These are phyloP conservation scores for Dactylellina drechsleri DNA, from an alignment of 2,329 filamentous ascomycete genomes.

Conservation along the genomic window DNA sequence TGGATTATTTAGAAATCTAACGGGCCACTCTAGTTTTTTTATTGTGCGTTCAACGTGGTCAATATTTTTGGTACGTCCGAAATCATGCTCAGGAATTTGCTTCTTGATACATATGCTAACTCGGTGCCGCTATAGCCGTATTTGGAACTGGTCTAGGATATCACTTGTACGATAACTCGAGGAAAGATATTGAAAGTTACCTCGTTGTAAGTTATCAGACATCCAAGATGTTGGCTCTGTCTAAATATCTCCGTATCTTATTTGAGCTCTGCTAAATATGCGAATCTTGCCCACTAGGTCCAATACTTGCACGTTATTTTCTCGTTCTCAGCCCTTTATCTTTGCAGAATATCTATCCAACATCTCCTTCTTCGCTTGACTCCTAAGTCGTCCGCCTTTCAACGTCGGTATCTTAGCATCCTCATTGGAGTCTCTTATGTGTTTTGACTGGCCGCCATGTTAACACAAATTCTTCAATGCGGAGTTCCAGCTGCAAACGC, in stretches of 20 bases:
- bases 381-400: slow-evolving; percentile 26
- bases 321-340: slow-evolving; percentile 41
- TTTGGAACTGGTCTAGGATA: slow-evolving; percentile 41
- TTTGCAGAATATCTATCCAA: slow-evolving; percentile 46
- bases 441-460: slow-evolving; percentile 30
- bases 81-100: background rate
- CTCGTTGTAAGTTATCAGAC: slow-evolving; percentile 25
- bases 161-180: slow-evolving; percentile 45
- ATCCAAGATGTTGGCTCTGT: background rate
- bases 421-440: slow-evolving; percentile 35
- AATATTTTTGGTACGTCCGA: slow-evolving; percentile 29
- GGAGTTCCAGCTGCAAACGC: slow-evolving; percentile 25
- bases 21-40: slow-evolving; percentile 10
- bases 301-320: slow-evolving; percentile 47
- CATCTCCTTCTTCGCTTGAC: slow-evolving; percentile 45
- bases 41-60: slow-evolving; percentile 30
- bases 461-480: slow-evolving; percentile 44
- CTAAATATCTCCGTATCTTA: background rate
- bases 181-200: slow-evolving; percentile 32
- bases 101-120: background rate
- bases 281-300: slow-evolving; percentile 1
- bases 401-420: slow-evolving; percentile 25
- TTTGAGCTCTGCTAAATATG: too few relatives aligned
- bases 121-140: slow-evolving; percentile 5
- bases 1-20: background rate